Evolutionary conservation across 2,329 filamentous ascomycete genomes (phyloP), one percentile per base, ranked within the genome.

Genomic region (Elsinoe arachidis): DNA sequence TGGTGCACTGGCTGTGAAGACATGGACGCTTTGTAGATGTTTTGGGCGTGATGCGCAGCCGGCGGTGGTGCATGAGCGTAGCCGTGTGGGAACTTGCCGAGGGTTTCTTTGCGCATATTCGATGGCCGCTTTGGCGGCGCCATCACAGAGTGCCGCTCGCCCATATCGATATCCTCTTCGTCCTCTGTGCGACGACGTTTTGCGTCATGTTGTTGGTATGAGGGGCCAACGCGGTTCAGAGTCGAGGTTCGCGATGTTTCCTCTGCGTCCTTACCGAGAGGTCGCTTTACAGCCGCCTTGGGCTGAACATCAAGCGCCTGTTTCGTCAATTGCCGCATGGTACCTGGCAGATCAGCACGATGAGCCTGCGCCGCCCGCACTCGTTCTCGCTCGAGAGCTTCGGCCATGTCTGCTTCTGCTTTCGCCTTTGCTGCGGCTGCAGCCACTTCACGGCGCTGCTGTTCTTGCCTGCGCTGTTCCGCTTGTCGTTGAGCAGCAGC

Each of bases 111-210:
- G 65, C 80, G 79, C 67, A 83, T 79, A 51, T 80, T 85, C 1
- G 89, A 95, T 60, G 90, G 89, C 59, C 91, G 84, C 63, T 95
- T 89, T 5, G 90, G 90, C 55, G 90, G 88, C 12, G 86, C 88
- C 75, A 91, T 93, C 64, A 91, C 80, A 49, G 79, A 82, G 56
- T 82, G 79, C 46, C 81, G 79, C 58, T 82, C 78, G 66, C 78
- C 77, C 47, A 78, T 73, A 56, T 85, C 82, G 57, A 85, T 80
- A 38, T 75, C 70, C 57, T 82, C 80, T 58, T 84, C 81, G 54
- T 92, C 87, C 41, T 86, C 84, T 55, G 86, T 93, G 68, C 86
- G 86, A 63, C 90, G 82, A 58, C 90, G 82, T 76, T 96, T 96
- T 19, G 81, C 78, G 55, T 95, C 89, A 62, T 80, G 74, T 66